Percentiles rank a stretch among this genome's conserved stretches.
Conservation (phyloP, 2,329 filamentous ascomycete genomes). For the Blastomyces emzantsi region DNA sequence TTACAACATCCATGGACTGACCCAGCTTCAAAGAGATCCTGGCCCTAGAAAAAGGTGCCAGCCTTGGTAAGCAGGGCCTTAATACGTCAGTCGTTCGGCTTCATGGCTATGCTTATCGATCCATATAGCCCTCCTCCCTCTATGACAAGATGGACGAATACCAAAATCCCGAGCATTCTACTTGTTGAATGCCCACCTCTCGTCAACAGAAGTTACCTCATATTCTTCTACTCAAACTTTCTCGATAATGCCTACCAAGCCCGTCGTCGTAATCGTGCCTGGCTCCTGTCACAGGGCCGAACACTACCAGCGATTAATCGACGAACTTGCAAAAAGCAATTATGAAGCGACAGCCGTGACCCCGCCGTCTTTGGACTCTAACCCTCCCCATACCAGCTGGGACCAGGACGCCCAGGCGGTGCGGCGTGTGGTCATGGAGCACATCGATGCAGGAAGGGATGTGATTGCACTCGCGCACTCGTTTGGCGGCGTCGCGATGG, state of each 20-base stretch:
- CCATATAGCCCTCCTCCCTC: too few relatives aligned
- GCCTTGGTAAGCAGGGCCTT: too few relatives aligned
- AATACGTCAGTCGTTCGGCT: too few relatives aligned
- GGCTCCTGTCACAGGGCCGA: background rate
- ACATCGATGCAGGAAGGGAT: constrained; percentile 21
- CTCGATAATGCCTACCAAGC: background rate
- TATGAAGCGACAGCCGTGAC: background rate
- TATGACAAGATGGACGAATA: too few relatives aligned
- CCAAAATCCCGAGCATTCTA: too few relatives aligned
- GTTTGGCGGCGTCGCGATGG: constrained; percentile 27
- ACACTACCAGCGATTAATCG: background rate
- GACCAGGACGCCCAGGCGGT: constrained; percentile 22
- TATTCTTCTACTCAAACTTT: background rate
- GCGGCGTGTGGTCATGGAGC: constrained; percentile 12
- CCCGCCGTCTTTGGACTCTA: constrained; percentile 18
- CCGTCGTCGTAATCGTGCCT: background rate
- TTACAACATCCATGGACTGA: too few relatives aligned
- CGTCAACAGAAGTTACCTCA: background rate
- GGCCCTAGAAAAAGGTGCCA: too few relatives aligned
- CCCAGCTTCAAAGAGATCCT: too few relatives aligned
- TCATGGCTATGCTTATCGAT: too few relatives aligned
- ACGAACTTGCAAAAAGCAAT: background rate
- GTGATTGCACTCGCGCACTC: constrained; percentile 27
- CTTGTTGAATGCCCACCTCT: too few relatives aligned
- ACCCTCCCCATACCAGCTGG: constrained; percentile 21